phyloP scores from a whole-genome alignment of 306 rosid genomes.

The Glycine tomentella region DNA sequence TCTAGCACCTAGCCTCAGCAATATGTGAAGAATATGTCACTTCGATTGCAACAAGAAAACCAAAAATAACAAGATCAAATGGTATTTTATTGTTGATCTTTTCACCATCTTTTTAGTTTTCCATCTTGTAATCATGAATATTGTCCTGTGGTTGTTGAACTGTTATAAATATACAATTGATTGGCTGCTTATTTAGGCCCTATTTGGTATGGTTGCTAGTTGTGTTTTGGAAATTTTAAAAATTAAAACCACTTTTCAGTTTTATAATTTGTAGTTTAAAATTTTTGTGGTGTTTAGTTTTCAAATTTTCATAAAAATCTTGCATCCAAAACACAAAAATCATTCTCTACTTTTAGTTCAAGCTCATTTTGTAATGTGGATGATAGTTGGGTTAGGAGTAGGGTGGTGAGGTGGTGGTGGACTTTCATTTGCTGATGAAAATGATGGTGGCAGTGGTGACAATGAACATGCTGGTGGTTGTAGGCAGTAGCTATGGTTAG shows the following conservation, averaged over 20 bases:
- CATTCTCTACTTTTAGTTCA: background rate
- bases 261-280: background rate
- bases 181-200: background rate
- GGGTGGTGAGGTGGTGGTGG: background rate
- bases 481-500: no score
- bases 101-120: slow-evolving; percentile 18
- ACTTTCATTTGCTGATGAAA: background rate
- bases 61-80: slow-evolving; percentile 1
- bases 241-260: background rate
- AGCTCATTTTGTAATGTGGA: background rate
- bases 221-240: background rate
- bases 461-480: background rate
- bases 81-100: slow-evolving; percentile 15
- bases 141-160: slow-evolving; percentile 20
- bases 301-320: background rate
- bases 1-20: slow-evolving; percentile 3
- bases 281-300: background rate
- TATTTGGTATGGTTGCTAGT: background rate
- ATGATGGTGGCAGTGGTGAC: background rate
- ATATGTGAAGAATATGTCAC: background rate
- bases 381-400: background rate
- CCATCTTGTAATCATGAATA: background rate
- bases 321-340: background rate
- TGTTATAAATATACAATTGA: slow-evolving; percentile 1
- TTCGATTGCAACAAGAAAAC: background rate